A percentile compares a stretch with the other conserved stretches of the same genome.
Conservation (phyloP, 2,329 filamentous ascomycete species). For the Fusarium vanettenii region DNA sequence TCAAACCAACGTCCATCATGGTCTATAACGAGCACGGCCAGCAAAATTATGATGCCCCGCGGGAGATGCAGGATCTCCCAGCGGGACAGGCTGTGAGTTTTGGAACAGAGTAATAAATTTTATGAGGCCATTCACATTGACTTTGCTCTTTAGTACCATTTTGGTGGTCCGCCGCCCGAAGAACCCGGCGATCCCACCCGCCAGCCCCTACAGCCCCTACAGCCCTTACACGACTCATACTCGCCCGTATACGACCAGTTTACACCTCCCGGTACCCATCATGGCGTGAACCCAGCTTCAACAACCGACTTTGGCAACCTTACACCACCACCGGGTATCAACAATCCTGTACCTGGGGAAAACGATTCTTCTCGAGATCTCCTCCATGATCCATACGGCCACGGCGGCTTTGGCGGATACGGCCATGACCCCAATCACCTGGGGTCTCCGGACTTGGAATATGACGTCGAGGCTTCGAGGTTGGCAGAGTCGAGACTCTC, state of each 20-base stretch:
- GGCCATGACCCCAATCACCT: slow-evolving; percentile 14
- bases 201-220: slow-evolving; percentile 18
- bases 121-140: not conserved
- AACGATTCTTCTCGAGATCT: slow-evolving; percentile 33
- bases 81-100: slow-evolving; percentile 38
- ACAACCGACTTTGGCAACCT: not conserved
- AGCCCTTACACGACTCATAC: slow-evolving; percentile 27
- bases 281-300: not conserved
- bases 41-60: slow-evolving; percentile 30
- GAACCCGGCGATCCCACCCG: slow-evolving; percentile 13
- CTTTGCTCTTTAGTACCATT: slow-evolving; percentile 29
- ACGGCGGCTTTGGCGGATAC: slow-evolving; percentile 31
- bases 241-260: not conserved
- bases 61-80: slow-evolving; percentile 38
- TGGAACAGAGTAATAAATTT: not conserved
- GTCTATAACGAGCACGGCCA: slow-evolving; percentile 25
- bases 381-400: slow-evolving; percentile 24
- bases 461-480: slow-evolving; percentile 32
- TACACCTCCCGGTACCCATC: not conserved
- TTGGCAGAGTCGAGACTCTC: slow-evolving; percentile 30
- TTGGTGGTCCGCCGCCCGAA: slow-evolving; percentile 24
- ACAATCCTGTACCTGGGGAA: slow-evolving; percentile 26
- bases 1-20: slow-evolving; percentile 15
- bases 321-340: slow-evolving; percentile 24
- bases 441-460: slow-evolving; percentile 21